Conservation (phyloP, 345 rosid species). For the Dimocarpus longan region DNA sequence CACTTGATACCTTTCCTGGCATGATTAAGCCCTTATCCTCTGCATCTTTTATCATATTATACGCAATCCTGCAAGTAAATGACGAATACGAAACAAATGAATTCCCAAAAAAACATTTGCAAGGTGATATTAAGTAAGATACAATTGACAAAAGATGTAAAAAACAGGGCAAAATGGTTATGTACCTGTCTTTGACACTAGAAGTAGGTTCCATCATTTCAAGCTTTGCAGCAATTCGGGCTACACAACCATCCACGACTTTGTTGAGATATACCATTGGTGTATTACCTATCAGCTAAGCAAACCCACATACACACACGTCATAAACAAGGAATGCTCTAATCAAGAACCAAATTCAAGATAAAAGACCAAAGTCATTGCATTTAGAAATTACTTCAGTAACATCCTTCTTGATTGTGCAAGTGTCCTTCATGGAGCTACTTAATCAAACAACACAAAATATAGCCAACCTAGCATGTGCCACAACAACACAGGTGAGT, state of each 20-base stretch:
- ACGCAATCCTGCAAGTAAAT: slow-evolving; percentile 37
- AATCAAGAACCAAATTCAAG: neutral
- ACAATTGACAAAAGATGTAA: neutral
- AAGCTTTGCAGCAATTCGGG: slow-evolving; percentile 67
- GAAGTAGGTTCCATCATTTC: slow-evolving; percentile 58
- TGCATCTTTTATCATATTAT: slow-evolving; percentile 69
- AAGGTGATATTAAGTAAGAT: neutral
- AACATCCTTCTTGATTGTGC: slow-evolving; percentile 54
- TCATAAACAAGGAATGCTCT: neutral
- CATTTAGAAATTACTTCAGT: slow-evolving; percentile 45
- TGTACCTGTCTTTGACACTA: slow-evolving; percentile 58
- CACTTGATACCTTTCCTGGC: slow-evolving; percentile 50
- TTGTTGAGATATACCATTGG: slow-evolving; percentile 68
- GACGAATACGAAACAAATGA: neutral
- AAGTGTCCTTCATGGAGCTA: slow-evolving; percentile 33
- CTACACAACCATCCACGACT: slow-evolving; percentile 62
- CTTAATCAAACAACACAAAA: neutral
- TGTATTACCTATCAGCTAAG: slow-evolving; percentile 62
- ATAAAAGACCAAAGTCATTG: neutral
- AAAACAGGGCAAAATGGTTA: too few relatives aligned
- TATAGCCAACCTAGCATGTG: neutral
- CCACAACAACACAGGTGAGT: neutral
- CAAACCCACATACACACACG: neutral
- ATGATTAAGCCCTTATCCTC: slow-evolving; percentile 66
- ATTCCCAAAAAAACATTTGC: neutral